Conservation (phyloP, 805 yeast genomes). For the Suhomyces sp. region DNA sequence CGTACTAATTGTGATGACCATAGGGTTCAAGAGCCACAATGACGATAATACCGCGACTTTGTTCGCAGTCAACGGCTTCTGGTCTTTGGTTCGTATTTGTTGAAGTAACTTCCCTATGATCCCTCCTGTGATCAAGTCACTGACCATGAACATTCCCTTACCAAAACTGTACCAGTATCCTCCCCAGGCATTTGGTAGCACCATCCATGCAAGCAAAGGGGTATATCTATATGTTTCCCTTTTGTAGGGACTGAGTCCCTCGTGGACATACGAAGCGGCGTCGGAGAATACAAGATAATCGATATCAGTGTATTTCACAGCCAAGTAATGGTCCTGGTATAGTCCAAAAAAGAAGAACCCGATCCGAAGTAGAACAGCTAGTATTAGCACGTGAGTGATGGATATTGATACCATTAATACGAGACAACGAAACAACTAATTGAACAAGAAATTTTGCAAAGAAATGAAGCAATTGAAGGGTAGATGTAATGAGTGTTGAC, state of each 20-base stretch:
- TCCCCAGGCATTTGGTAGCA: conserved; percentile 63
- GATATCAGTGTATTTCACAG: conserved; percentile 87
- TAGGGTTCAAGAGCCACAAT: conserved; percentile 89
- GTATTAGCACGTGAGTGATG: conserved; percentile 10
- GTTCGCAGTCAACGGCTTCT: conserved; percentile 24
- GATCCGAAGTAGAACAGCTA: conserved; percentile 42
- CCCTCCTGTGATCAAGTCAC: conserved; percentile 81
- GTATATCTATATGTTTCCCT: conserved; percentile 93
- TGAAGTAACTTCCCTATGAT: conserved; percentile 43
- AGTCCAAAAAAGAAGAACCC: conserved; percentile 75
- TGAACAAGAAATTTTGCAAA: too few species aligned
- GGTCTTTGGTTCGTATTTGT: not conserved
- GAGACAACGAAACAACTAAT: not conserved
- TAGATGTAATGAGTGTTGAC: not conserved
- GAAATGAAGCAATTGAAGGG: not conserved
- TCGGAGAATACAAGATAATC: conserved; percentile 94
- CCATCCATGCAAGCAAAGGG: conserved; percentile 81
- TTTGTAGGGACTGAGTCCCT: conserved; percentile 66
- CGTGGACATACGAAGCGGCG: conserved; percentile 71
- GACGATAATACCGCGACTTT: conserved; percentile 48
- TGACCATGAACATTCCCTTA: conserved; percentile 68
- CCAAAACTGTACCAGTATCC: conserved; percentile 60
- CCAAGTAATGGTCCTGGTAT: conserved; percentile 79
- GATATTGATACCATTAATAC: not conserved
- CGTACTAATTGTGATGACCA: conserved; percentile 90